Evolutionary conservation across 148 eudicot genomes (phyloP), one percentile per base, ranked within the genome.

Genomic region (Fagopyrum esculentum): DNA sequence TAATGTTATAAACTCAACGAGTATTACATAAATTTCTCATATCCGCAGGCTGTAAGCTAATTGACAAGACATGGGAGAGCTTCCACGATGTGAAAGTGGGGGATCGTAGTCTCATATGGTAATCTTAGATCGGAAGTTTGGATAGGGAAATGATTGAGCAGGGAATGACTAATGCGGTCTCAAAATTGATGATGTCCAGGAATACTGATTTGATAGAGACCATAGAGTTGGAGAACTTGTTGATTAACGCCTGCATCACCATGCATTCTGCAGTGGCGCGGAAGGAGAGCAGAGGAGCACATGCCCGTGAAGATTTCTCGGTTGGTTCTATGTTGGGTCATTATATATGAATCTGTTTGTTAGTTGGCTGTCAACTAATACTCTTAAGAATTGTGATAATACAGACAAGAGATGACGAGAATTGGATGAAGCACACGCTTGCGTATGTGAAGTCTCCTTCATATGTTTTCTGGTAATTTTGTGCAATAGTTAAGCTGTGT

Each of bases 181-280:
- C 26, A 22, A 22, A 22, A 22, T 22, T 22, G 52, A 49, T 49
- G 8, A 2, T 49, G 52, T 70, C 26, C 81, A 91, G 98, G 98
- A 91, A 89, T 80, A 82, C 95, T 9, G 98, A 91, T 86, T 87
- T 93, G 87, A 86, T 91, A 55, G 98, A 91, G 83, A 91, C 98
- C 45, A 79, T 93, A 69, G 98, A 91, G 87, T 84, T 93, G 78
- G 97, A 92, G 81, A 93, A 93, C 76, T 85, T 93, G 78, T 79
- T 93, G 79, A 93, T 93, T 69, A 93, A 93, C 77, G 98, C 98
- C 30, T 88, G 97, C 77, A 83, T 93, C 69, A 93, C 97, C 46
- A 91, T 91, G 95, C 97, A 93, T 82, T 93, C 98, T 78, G 98
- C 98, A 54, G 97, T 91, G 83, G 98, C 98, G 16, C 87, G 98